phyloP scores from a whole-genome alignment of 179 eudicot genomes.

The Beta lomatogona region DNA sequence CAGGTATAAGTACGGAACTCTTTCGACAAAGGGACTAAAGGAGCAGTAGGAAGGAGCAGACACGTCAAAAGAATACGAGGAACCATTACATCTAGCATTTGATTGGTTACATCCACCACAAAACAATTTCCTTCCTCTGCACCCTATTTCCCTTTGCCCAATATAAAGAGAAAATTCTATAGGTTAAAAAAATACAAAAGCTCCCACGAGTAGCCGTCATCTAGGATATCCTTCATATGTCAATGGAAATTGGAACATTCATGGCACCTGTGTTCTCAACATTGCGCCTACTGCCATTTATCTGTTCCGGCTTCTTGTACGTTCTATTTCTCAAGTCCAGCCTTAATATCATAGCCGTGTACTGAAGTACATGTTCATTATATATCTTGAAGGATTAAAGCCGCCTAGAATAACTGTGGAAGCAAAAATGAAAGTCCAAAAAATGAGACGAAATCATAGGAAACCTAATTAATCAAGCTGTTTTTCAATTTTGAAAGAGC shows the following conservation, averaged over 20 bases:
- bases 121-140: constrained; percentile 28
- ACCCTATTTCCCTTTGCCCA: constrained; percentile 27
- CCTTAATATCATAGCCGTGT: constrained; percentile 42
- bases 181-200: constrained; percentile 25
- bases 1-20: not conserved
- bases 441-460: constrained; percentile 13
- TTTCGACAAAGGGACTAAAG: not conserved
- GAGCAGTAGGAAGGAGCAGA: constrained; percentile 23
- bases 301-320: constrained; percentile 18
- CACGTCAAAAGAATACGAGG: constrained; percentile 1
- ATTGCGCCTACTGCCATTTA: constrained; percentile 4
- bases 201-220: not conserved
- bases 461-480: not conserved
- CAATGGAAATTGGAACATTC: constrained; percentile 9
- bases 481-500: not conserved
- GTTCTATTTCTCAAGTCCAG: constrained; percentile 21
- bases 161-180: not conserved
- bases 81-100: constrained; percentile 29
- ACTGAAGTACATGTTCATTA: constrained; percentile 89
- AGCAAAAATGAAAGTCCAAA: constrained; percentile 4
- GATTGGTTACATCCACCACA: constrained; percentile 13
- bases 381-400: constrained; percentile 93
- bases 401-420: constrained; percentile 78
- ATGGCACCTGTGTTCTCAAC: not conserved
- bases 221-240: constrained; percentile 18